Evolutionary conservation across 2,329 filamentous ascomycete genomes (phyloP).

Genomic region (Pestalotiopsis sp.): DNA sequence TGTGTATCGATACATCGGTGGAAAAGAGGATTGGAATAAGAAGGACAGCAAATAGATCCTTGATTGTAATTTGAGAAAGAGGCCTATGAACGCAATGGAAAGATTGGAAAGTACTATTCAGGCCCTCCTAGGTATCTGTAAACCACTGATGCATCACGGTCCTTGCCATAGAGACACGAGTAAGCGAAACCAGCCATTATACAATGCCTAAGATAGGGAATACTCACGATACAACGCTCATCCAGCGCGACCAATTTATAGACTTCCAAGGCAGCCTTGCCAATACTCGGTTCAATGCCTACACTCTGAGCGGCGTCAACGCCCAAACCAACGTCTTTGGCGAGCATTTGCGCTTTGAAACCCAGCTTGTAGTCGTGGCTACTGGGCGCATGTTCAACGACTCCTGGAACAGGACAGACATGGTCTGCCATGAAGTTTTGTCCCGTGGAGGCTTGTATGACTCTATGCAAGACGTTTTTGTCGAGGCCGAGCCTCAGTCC

Average conservation of each 20-base stretch:
- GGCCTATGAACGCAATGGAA: no score
- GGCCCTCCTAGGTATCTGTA: background rate
- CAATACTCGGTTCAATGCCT: background rate
- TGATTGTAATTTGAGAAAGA: background rate
- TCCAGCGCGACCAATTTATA: background rate
- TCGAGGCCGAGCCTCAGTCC: background rate
- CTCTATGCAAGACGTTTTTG: slow-evolving; percentile 1
- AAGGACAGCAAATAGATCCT: background rate
- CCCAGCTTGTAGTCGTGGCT: slow-evolving; percentile 3
- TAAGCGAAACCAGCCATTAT: background rate
- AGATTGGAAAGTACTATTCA: background rate
- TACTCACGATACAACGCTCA: slow-evolving; percentile 6
- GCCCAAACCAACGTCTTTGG: background rate
- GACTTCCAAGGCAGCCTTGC: background rate
- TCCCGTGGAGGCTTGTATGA: slow-evolving; percentile 1
- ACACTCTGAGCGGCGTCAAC: background rate
- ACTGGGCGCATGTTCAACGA: slow-evolving; percentile 5
- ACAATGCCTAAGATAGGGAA: background rate
- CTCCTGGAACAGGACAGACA: background rate
- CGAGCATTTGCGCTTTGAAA: slow-evolving; percentile 5
- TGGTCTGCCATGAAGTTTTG: slow-evolving; percentile 6
- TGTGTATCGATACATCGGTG: slow-evolving; percentile 58
- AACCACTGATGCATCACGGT: background rate
- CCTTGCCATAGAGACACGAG: background rate
- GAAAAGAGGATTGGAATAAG: slow-evolving; percentile 49